Evolutionary conservation across 352 stramenopile species (phyloP).

Genomic region (Peronospora belbahrii): DNA sequence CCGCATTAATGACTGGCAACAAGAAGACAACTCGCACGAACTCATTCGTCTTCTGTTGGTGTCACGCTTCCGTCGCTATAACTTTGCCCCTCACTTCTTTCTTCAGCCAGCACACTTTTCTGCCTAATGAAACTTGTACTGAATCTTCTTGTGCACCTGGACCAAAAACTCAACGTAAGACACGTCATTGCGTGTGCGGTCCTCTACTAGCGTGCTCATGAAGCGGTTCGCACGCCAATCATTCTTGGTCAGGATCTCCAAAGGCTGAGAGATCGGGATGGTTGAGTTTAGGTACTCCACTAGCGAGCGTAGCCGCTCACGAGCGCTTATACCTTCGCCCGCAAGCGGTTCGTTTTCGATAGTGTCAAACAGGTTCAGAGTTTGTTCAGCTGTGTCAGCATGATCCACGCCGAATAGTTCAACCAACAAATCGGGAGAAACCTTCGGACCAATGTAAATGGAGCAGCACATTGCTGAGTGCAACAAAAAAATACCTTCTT

Average conservation of each 20-base stretch:
- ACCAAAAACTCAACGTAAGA: conserved; percentile 88
- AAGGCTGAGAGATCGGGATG: conserved; percentile 72
- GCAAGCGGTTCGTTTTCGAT: conserved; percentile 40
- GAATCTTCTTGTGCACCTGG: conserved; percentile 88
- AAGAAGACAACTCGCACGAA: conserved; percentile 2
- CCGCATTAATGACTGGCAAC: conserved; percentile 24
- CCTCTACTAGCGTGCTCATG: conserved; percentile 82
- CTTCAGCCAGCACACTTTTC: conserved; percentile 5
- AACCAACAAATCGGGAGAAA: conserved; percentile 52
- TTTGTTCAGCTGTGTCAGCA: conserved; percentile 67
- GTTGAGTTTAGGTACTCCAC: conserved; percentile 77
- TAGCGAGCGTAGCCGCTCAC: conserved; percentile 56
- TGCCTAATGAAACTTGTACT: conserved; percentile 83
- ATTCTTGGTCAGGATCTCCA: conserved; percentile 82
- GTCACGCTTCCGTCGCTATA: conserved; percentile 18
- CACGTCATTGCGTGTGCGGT: conserved; percentile 77
- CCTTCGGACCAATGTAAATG: conserved; percentile 81
- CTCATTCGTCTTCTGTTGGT: conserved; percentile 12
- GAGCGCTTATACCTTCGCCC: conserved; percentile 40
- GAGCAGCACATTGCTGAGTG: conserved; percentile 84
- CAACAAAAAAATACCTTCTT: conserved; percentile 81
- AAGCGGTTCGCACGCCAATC: conserved; percentile 79
- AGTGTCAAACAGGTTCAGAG: conserved; percentile 57
- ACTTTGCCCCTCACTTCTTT: conserved; percentile 6
- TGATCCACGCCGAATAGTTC: conserved; percentile 82